These are phyloP conservation scores for Phylloporus sp. DNA, from an alignment of 768 basidiomycete species.

Conservation along the genomic window DNA sequence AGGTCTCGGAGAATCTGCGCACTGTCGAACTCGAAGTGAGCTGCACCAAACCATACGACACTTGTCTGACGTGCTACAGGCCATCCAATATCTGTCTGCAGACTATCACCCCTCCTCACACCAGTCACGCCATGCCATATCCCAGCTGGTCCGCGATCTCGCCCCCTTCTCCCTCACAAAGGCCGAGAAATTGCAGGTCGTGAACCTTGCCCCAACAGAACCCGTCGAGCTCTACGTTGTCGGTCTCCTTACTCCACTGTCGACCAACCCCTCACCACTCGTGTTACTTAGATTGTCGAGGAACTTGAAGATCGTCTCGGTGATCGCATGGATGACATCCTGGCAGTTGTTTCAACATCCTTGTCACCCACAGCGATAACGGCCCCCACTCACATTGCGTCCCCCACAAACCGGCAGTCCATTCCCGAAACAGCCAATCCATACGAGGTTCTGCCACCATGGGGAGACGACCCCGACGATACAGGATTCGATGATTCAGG, in stretches of 20 bases:
- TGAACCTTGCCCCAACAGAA: constrained; percentile 82
- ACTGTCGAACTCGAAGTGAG: constrained; percentile 75
- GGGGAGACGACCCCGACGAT: constrained; percentile 44
- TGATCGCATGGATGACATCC: constrained; percentile 62
- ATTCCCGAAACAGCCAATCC: constrained; percentile 7
- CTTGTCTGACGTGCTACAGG: constrained; percentile 41
- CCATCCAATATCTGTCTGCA: constrained; percentile 79
- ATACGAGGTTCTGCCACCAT: constrained; percentile 24
- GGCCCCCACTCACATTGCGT: not conserved
- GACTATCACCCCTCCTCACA: constrained; percentile 63
- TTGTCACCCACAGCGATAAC: constrained; percentile 13
- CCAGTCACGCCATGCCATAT: constrained; percentile 65
- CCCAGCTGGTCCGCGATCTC: constrained; percentile 62
- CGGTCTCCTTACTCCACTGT: constrained; percentile 28
- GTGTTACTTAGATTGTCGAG: constrained; percentile 71
- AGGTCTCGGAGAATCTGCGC: constrained; percentile 74
- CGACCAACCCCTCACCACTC: not conserved
- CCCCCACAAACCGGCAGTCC: not conserved
- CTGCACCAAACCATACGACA: not conserved
- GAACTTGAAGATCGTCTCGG: constrained; percentile 84
- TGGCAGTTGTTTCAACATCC: constrained; percentile 51
- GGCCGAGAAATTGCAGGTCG: constrained; percentile 86
- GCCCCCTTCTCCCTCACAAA: constrained; percentile 75
- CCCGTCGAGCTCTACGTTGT: constrained; percentile 89
- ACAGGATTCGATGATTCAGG: constrained; percentile 61